These are phyloP conservation scores for Saksenaea vasiformis DNA, from an alignment of 371 early-diverging fungal genomes.

Conservation along the genomic window DNA sequence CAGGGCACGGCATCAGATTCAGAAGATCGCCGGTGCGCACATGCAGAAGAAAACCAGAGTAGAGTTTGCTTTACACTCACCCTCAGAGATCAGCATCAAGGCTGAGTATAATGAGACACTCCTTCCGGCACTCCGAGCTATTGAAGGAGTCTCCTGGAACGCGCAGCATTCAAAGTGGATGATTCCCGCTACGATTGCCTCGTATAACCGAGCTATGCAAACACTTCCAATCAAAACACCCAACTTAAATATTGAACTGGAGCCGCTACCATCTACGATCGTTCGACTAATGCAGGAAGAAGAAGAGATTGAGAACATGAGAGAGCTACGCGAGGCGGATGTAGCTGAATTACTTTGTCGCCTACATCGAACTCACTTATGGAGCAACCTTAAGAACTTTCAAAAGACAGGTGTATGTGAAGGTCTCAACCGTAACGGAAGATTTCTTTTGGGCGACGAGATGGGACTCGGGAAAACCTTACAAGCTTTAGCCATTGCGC, in stretches of 20 bases:
- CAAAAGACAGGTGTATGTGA: slow-evolving; percentile 57
- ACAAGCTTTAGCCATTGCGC: slow-evolving; percentile 76
- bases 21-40: not conserved
- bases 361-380: slow-evolving; percentile 13
- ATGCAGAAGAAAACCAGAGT: slow-evolving; percentile 11
- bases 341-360: slow-evolving; percentile 18
- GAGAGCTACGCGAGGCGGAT: slow-evolving; percentile 2
- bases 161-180: slow-evolving; percentile 11
- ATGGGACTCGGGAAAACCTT: slow-evolving; percentile 97
- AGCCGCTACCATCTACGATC: slow-evolving; percentile 13
- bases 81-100: slow-evolving; percentile 19
- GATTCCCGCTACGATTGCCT: slow-evolving; percentile 22
- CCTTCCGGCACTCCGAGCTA: slow-evolving; percentile 21
- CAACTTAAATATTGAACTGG: slow-evolving; percentile 23
- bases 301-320: not conserved
- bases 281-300: not conserved
- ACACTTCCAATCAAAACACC: slow-evolving; percentile 18
- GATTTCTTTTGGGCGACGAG: slow-evolving; percentile 92
- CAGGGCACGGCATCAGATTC: not conserved
- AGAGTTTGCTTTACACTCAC: slow-evolving; percentile 21
- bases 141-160: slow-evolving; percentile 20
- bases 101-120: slow-evolving; percentile 19
- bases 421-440: slow-evolving; percentile 46
- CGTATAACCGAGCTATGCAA: slow-evolving; percentile 22
- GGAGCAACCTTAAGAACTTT: slow-evolving; percentile 34